Evolutionary conservation across 495 filamentous ascomycete genomes (phyloP).

Genomic region (Tuber microsphaerosporum): DNA sequence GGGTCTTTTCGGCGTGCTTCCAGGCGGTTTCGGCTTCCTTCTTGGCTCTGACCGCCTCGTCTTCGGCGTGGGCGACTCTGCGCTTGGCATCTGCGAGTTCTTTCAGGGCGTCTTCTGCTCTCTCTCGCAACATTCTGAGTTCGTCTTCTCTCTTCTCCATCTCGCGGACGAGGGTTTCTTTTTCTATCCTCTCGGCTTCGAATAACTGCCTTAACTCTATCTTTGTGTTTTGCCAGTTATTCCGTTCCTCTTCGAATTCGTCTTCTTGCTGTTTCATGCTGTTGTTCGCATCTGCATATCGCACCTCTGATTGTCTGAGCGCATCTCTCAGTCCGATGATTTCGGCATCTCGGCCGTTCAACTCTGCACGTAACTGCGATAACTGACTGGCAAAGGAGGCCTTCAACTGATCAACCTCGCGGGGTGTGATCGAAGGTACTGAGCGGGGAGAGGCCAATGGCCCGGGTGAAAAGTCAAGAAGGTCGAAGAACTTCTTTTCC

Average conservation of each 20-base stretch:
- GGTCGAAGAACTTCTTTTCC: conserved; percentile 50
- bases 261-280: conserved; percentile 51
- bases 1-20: conserved; percentile 14
- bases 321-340: conserved; percentile 75
- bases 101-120: conserved; percentile 14
- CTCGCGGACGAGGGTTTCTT: conserved; percentile 75
- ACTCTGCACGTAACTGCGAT: conserved; percentile 75
- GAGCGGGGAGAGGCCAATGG: conserved; percentile 83
- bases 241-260: conserved; percentile 64
- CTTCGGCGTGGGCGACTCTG: conserved; percentile 18
- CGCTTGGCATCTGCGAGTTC: conserved; percentile 28
- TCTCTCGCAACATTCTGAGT: conserved; percentile 41
- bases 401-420: conserved; percentile 86
- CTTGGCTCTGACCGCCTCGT: conserved; percentile 25
- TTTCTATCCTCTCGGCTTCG: conserved; percentile 61
- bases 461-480: conserved; percentile 90
- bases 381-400: conserved; percentile 84
- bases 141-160: conserved; percentile 63
- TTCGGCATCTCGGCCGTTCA: conserved; percentile 86
- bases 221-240: conserved; percentile 72
- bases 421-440: conserved; percentile 79
- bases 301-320: conserved; percentile 68
- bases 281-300: conserved; percentile 30
- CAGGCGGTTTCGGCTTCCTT: conserved; percentile 41
- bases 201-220: conserved; percentile 64